phyloP scores from a whole-genome alignment of 1,284 basidiomycete species.

The Ceratobasidium sp. region DNA sequence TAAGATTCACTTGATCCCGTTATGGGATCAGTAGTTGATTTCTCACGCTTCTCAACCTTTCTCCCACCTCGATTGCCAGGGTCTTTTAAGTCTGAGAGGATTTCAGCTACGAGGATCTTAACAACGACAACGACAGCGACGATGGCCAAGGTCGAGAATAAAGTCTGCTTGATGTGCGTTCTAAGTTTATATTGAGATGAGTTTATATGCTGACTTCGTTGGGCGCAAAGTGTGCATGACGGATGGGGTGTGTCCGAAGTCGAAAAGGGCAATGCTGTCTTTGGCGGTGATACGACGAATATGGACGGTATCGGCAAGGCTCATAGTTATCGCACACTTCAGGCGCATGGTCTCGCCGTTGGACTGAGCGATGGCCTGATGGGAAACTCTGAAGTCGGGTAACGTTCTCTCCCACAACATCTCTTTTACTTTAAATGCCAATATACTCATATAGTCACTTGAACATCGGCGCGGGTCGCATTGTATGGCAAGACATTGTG shows the following conservation, averaged over 20 bases:
- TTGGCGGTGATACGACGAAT: constrained; percentile 82
- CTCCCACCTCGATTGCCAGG: constrained; percentile 24
- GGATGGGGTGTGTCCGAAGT: constrained; percentile 87
- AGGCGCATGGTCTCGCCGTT: constrained; percentile 89
- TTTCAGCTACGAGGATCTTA: not conserved
- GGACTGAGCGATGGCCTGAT: constrained; percentile 92
- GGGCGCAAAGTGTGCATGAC: constrained; percentile 94
- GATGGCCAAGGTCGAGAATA: constrained; percentile 75
- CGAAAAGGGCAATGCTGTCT: constrained; percentile 88
- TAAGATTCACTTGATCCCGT: no score
- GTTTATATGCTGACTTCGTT: no score
- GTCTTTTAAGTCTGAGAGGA: constrained; percentile 18
- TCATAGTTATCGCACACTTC: constrained; percentile 78
- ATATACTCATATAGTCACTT: constrained; percentile 69
- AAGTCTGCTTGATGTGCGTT: constrained; percentile 89
- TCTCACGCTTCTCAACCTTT: constrained; percentile 38
- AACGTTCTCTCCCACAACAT: constrained; percentile 49
- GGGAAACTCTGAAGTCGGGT: constrained; percentile 97
- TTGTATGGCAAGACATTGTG: constrained; percentile 97
- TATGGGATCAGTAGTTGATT: no score
- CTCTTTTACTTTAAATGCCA: not conserved
- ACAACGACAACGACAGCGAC: constrained; percentile 34
- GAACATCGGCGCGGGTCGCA: constrained; percentile 91
- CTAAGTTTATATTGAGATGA: constrained; percentile 9
- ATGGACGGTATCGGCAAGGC: constrained; percentile 89